Conservation (phyloP, 2,329 filamentous ascomycete genomes). For the Aciculosporium take region DNA sequence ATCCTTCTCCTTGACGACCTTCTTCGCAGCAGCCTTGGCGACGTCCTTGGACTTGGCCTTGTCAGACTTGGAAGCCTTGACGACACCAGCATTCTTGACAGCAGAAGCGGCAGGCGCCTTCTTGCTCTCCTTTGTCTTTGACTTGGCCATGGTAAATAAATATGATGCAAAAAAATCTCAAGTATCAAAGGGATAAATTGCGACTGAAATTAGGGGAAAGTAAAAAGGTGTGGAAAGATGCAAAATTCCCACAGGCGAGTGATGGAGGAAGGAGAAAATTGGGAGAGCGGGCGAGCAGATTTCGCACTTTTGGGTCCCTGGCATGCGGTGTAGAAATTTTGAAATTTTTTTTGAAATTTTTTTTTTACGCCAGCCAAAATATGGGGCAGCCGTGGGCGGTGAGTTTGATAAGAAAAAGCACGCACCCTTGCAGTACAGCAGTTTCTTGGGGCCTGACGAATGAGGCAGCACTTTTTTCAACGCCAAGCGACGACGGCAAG, state of each 20-base stretch:
- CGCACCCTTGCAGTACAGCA: background rate
- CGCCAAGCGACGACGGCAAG: background rate
- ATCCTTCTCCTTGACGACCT: constrained; percentile 28
- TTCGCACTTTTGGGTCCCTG: constrained; percentile 7
- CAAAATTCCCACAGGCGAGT: background rate
- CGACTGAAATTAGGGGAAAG: background rate
- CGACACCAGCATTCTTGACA: constrained; percentile 53
- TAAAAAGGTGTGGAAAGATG: background rate
- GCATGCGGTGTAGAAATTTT: constrained; percentile 8
- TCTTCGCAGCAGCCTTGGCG: constrained; percentile 46
- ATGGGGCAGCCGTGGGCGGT: constrained; percentile 23
- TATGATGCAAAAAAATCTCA: background rate
- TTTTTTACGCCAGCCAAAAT: constrained; percentile 20
- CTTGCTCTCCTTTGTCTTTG: constrained; percentile 43
- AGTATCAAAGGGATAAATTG: background rate
- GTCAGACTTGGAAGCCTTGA: constrained; percentile 51
- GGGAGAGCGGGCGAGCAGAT: constrained; percentile 5
- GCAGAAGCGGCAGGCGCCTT: constrained; percentile 36
- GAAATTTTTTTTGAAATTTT: too few relatives aligned
- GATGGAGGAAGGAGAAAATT: constrained; percentile 1
- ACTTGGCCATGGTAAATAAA: constrained; percentile 42
- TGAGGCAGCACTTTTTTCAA: constrained; percentile 4
- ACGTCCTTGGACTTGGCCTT: constrained; percentile 54
- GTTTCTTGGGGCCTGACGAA: constrained; percentile 15
- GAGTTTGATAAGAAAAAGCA: constrained; percentile 8